Evolutionary conservation across 345 rosid genomes (phyloP).

Genomic region (Hibiscus tridactylites): DNA sequence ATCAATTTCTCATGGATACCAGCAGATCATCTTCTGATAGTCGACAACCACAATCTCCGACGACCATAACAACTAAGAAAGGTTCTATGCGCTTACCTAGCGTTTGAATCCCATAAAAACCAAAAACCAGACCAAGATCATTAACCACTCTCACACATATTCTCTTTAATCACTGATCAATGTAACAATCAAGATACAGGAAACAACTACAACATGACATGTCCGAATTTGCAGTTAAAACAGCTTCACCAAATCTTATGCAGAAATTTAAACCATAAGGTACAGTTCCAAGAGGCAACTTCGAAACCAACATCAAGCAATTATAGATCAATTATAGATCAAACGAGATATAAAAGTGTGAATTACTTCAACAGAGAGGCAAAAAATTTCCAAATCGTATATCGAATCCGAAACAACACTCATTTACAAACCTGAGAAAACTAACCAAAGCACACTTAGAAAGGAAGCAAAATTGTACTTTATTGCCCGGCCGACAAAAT

Average conservation of each 20-base stretch:
- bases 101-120: neutral
- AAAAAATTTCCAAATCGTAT: neutral
- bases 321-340: too few species aligned
- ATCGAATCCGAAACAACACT: neutral
- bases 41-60: neutral
- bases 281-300: neutral
- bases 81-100: neutral
- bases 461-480: neutral
- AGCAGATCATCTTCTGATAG: neutral
- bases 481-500: neutral
- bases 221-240: neutral
- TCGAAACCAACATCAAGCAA: neutral
- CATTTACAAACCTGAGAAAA: neutral
- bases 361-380: neutral
- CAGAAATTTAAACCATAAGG: too few species aligned
- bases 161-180: neutral
- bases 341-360: neutral
- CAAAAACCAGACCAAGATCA: neutral
- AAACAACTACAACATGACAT: neutral
- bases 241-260: too few species aligned
- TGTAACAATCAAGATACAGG: neutral
- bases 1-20: neutral
- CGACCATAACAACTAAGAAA: neutral
- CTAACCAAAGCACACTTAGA: neutral
- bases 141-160: neutral